Evolutionary conservation across 352 stramenopile species (phyloP).

Genomic region (Globisporangium carolinianum): DNA sequence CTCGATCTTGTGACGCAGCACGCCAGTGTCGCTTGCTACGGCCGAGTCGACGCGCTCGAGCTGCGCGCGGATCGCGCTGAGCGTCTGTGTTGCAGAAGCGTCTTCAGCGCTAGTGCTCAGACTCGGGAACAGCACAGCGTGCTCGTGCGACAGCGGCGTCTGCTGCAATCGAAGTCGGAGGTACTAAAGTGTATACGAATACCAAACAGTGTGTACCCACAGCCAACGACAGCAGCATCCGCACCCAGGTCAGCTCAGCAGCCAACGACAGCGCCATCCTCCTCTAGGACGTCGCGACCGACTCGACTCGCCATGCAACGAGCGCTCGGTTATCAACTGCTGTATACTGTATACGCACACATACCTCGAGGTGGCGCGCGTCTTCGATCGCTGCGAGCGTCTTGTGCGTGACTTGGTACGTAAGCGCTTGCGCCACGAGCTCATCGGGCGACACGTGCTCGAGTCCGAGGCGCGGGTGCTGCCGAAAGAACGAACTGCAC

Average conservation of each 20-base stretch:
- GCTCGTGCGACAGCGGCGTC: constrained; percentile 48
- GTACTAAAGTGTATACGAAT: constrained; percentile 38
- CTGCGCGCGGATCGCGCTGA: constrained; percentile 56
- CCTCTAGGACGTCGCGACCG: too few species aligned
- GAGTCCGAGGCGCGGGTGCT: constrained; percentile 45
- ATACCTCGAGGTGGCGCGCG: constrained; percentile 62
- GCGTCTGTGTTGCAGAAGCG: constrained; percentile 26
- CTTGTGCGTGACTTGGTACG: constrained; percentile 61
- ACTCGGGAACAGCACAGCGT: constrained; percentile 68
- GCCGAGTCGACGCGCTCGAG: constrained; percentile 53
- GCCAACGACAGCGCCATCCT: too few species aligned
- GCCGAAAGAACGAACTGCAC: constrained; percentile 64
- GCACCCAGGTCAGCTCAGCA: background rate
- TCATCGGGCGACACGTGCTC: constrained; percentile 26
- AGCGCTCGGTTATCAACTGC: too few species aligned
- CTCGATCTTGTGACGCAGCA: constrained; percentile 76
- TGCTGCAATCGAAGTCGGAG: constrained; percentile 60
- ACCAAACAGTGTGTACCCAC: constrained; percentile 27
- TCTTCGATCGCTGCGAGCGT: constrained; percentile 55
- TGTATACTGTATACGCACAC: background rate
- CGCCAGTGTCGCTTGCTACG: constrained; percentile 61
- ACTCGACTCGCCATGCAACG: too few species aligned
- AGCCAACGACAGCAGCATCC: background rate
- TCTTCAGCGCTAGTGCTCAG: constrained; percentile 25
- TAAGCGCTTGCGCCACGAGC: constrained; percentile 35